Evolutionary conservation across 2,329 filamentous ascomycete genomes (phyloP).

Genomic region (Monilinia fructicola): DNA sequence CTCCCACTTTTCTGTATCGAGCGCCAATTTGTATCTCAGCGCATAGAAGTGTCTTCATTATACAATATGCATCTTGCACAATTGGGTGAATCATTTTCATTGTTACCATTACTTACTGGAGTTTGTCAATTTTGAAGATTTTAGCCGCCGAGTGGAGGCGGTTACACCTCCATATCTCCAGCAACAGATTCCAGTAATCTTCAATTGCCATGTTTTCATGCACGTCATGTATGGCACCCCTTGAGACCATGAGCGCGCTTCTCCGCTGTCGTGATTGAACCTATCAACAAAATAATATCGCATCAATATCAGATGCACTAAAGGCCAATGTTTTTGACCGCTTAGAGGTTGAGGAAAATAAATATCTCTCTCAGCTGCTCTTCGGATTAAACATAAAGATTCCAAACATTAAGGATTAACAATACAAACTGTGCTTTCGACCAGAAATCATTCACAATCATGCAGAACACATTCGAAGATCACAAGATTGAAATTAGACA

Average conservation of each 20-base stretch:
- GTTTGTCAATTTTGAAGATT: neutral
- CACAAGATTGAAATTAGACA: slow-evolving; percentile 20
- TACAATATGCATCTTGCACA: slow-evolving; percentile 12
- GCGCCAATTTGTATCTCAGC: slow-evolving; percentile 13
- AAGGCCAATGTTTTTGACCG: slow-evolving; percentile 2
- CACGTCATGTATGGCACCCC: slow-evolving; percentile 23
- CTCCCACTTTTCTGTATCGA: slow-evolving; percentile 6
- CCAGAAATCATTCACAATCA: slow-evolving; percentile 4
- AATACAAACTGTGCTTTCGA: neutral
- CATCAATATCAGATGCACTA: slow-evolving; percentile 13
- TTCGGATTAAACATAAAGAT: neutral
- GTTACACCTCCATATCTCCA: slow-evolving; percentile 11
- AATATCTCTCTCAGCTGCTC: slow-evolving; percentile 16
- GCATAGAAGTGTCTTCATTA: slow-evolving; percentile 6
- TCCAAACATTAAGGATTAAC: slow-evolving; percentile 1
- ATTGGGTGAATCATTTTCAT: slow-evolving; percentile 6
- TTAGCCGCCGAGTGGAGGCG: slow-evolving; percentile 19
- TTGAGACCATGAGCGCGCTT: slow-evolving; percentile 21
- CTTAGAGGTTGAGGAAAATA: neutral
- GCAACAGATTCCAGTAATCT: slow-evolving; percentile 16
- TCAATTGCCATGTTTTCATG: slow-evolving; percentile 22
- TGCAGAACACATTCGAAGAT: slow-evolving; percentile 20
- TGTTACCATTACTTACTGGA: slow-evolving; percentile 3
- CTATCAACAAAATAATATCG: slow-evolving; percentile 21
- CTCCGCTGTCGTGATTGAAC: slow-evolving; percentile 17